These are phyloP conservation scores for Quercus agrifolia DNA, from an alignment of 306 rosid species.

Conservation along the genomic window DNA sequence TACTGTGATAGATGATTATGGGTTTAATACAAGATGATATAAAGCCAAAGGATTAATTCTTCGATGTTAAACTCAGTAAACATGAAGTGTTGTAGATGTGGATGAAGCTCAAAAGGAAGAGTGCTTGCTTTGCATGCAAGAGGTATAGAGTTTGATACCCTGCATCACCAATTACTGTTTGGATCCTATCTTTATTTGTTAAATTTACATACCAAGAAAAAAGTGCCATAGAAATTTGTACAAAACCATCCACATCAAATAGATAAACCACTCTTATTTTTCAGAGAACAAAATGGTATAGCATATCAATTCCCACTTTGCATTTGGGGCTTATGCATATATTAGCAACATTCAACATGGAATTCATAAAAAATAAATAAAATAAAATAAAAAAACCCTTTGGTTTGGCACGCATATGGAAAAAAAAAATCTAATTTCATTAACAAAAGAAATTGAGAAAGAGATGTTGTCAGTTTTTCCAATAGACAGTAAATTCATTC, in stretches of 20 bases:
- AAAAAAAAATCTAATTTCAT: neutral
- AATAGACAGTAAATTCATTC: neutral
- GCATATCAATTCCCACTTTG: neutral
- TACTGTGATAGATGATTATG: neutral
- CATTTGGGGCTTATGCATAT: neutral
- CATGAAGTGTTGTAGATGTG: neutral
- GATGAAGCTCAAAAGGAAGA: too few relatives aligned
- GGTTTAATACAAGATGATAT: neutral
- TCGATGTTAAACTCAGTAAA: neutral
- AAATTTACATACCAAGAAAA: too few relatives aligned
- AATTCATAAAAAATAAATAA: neutral
- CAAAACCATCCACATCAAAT: too few relatives aligned
- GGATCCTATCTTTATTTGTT: too few relatives aligned
- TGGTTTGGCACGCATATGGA: neutral
- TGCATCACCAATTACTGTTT: too few relatives aligned
- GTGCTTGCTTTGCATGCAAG: too few relatives aligned
- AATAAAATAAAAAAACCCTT: neutral
- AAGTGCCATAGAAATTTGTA: too few relatives aligned
- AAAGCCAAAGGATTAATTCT: neutral
- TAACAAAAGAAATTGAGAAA: neutral
- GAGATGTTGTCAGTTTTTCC: neutral
- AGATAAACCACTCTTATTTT: neutral
- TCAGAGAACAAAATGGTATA: neutral
- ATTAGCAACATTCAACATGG: neutral
- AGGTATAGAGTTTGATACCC: too few relatives aligned